Evolutionary conservation across 768 basidiomycete species (phyloP), one percentile per base, ranked within the genome.

Genomic region (Russula olivacea): DNA sequence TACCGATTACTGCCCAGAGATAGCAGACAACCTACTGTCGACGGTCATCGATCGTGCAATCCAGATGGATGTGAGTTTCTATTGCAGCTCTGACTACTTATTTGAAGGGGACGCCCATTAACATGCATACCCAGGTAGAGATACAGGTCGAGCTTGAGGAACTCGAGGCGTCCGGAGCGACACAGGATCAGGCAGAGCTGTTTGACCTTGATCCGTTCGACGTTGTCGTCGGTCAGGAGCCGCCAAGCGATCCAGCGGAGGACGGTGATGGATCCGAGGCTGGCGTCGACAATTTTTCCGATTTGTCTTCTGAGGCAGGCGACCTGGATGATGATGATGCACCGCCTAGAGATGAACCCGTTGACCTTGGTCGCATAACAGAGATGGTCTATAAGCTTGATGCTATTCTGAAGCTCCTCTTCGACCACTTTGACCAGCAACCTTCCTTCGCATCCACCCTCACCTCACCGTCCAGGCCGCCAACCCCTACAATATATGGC

Each of bases 61-160:
- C 36, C 88, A 95, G 74, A 94, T 99, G 61, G 97, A 99, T 73
- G 96, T 95, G 55, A 61, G 40, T 21, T 12, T 64, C 28, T 15
- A 7, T 57, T 2, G 50, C 36, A 17, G 56, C 21, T 30, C 57
- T n/a, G 21, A 43, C 19, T 47, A 21, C 28, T 25, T 45, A 9
- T 4, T 14, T 56, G 32, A 25, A 1, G 5, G 14, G 17, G 19
- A 56, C 21, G 50, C 38, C 21, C 45, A 21, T 63, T 66, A n/a
- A 59, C 5, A 47, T 10, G 30, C 14, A 4, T 0, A 19, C 53
- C 1, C 65, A 95, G 93, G 92, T 97, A 30, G 96, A 99, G 75
- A 94, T 99, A 36, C 95, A 97, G 71, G 89, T 93, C n/a, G 93
- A 95, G 69, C 71, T 93, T 4, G 95, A 98, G 71, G 93, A 97